Conservation (phyloP, 495 filamentous ascomycete species). For the Aspergillus indologenus region DNA sequence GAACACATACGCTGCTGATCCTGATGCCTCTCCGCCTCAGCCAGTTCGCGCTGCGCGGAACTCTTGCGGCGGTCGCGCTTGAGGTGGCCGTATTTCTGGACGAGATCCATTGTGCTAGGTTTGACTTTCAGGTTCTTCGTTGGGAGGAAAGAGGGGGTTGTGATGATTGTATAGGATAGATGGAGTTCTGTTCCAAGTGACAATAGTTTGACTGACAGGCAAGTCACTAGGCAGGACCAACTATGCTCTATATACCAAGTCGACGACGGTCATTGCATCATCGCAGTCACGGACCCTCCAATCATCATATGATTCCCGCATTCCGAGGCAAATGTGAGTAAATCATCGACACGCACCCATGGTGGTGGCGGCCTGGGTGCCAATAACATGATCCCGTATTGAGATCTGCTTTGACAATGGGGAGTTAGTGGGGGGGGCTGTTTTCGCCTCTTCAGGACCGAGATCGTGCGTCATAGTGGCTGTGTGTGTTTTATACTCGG, state of each 20-base stretch:
- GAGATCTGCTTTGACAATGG: background rate
- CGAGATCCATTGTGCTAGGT: conserved; percentile 11
- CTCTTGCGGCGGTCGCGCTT: conserved; percentile 1
- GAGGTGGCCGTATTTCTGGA: conserved; percentile 13
- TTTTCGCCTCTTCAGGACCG: background rate
- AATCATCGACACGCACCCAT: no score
- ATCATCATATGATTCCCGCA: background rate
- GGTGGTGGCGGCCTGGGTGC: background rate
- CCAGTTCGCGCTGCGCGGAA: conserved; percentile 4
- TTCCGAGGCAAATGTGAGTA: background rate
- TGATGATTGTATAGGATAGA: no score
- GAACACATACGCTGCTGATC: background rate
- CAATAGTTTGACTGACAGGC: no score
- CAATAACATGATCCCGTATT: background rate
- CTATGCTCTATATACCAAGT: background rate
- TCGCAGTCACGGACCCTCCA: background rate
- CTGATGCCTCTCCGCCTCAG: background rate
- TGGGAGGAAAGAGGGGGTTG: background rate
- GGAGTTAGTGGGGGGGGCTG: no score
- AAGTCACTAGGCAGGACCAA: no score
- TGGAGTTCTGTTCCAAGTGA: no score
- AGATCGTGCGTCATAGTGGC: background rate
- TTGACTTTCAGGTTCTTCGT: background rate
- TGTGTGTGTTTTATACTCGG: background rate
- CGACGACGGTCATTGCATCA: background rate